Percentiles rank a stretch among this genome's conserved stretches.
Conservation (phyloP, 2,329 filamentous ascomycete species). For the Phyllosticta capitalensis region DNA sequence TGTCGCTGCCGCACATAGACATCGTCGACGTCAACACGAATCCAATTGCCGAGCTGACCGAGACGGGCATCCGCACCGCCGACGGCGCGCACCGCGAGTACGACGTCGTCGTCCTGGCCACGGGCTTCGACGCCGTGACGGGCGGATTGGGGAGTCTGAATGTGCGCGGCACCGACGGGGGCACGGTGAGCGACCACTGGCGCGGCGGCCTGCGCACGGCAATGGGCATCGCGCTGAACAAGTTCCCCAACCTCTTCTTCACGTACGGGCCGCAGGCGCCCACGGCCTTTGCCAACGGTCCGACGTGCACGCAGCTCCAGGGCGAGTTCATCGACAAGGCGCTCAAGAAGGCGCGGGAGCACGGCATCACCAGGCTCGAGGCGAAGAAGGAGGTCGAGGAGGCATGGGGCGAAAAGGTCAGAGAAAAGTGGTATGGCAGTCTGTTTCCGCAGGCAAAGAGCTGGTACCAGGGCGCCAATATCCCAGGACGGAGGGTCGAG, state of each 20-base stretch:
- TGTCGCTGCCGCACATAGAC: conserved; percentile 37
- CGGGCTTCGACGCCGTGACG: conserved; percentile 34
- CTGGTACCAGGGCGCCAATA: conserved; percentile 31
- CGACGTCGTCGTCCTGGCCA: conserved; percentile 43
- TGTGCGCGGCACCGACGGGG: neutral
- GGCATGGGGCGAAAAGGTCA: conserved; percentile 26
- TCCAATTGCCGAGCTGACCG: conserved; percentile 37
- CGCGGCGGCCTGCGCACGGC: neutral
- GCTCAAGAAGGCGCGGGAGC: conserved; percentile 28
- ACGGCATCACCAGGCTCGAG: conserved; percentile 32
- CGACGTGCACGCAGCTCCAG: conserved; percentile 36
- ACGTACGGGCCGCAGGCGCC: conserved; percentile 39
- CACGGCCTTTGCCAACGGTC: conserved; percentile 38
- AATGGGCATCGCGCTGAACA: conserved; percentile 17
- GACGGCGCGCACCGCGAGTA: conserved; percentile 41
- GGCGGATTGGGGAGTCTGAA: conserved; percentile 15
- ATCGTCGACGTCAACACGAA: conserved; percentile 32
- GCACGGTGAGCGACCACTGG: neutral
- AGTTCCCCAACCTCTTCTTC: conserved; percentile 31
- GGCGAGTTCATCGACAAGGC: conserved; percentile 37
- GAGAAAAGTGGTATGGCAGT: conserved; percentile 19
- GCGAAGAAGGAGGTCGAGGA: conserved; percentile 33
- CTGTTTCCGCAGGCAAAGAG: conserved; percentile 21
- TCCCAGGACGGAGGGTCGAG: conserved; percentile 33
- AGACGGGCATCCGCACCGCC: conserved; percentile 41